Conservation (phyloP, 163 green algal species). For the Chlamydomonas reinhardtii region DNA sequence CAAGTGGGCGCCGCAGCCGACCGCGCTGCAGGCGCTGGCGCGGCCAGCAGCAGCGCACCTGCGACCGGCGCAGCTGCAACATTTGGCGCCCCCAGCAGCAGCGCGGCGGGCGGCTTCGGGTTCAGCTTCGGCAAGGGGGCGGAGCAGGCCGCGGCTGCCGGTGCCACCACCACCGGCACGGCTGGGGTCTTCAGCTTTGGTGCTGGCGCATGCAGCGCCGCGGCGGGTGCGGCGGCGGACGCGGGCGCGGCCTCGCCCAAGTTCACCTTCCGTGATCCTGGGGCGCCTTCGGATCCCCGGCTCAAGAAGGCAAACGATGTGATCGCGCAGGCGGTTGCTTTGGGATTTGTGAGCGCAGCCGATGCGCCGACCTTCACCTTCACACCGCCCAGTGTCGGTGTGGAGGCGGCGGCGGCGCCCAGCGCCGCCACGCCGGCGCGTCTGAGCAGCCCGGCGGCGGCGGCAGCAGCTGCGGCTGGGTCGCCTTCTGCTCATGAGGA, state of each 20-base stretch:
- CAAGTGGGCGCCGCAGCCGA: neutral
- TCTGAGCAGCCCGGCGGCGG: neutral
- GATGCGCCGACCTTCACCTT: neutral
- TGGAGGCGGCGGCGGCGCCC: neutral
- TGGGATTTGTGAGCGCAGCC: neutral
- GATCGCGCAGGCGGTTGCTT: neutral
- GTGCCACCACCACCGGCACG: neutral
- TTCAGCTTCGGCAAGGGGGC: neutral
- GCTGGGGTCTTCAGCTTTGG: neutral
- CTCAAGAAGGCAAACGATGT: slow-evolving; percentile 4
- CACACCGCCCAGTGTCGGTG: neutral
- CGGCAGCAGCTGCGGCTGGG: neutral
- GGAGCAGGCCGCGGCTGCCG: neutral
- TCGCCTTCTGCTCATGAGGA: neutral
- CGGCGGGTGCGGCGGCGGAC: neutral
- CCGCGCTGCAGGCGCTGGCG: neutral
- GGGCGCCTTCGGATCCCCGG: neutral
- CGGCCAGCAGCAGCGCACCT: neutral
- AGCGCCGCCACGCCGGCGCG: neutral
- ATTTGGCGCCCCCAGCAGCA: neutral
- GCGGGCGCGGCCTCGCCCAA: neutral
- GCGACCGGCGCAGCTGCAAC: too few species aligned
- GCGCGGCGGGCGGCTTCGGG: neutral
- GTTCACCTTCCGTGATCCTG: neutral
- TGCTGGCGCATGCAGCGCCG: neutral